Base-by-base conservation (phyloP, 1,284 basidiomycete genomes). In the Fomitiporia mediterranea region DNA sequence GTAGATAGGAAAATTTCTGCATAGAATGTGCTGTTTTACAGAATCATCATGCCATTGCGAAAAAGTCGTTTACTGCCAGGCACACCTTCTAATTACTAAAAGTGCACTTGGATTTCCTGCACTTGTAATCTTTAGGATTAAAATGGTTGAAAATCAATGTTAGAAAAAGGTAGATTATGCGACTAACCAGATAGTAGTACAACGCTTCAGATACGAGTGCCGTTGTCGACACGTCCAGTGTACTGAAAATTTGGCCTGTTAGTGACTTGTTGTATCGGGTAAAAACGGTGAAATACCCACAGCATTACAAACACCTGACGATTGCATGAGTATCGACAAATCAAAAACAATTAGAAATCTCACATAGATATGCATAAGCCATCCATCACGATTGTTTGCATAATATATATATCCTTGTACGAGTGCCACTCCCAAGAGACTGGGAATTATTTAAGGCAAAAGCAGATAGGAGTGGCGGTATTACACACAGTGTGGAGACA, bases 401-500 rank as follows among this genome's bases (percentile, higher is more conserved):
- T 46, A 46, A 4, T 46, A 46, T 13, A 46, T 6, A 15, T 46
- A 46, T 17, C 21, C 44, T 46, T 46, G 44, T 7, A 46, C 44
- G 19, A 46, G 44, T 9, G 44, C 27, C 4, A 25, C 44, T 13
- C 44, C 44, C 27, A 46, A 28, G 17, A 46, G 25, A 15, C 44
- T 46, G 27, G 15, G 15, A 15, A 13, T 13, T 17, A 6, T 15
- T 15, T 46, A n/a, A 46, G 4, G 25, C 30, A 25, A 13, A 28
- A 4, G 25, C 3, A 28, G 7, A 15, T 13, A 46, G 6, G 8
- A n/a, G 15, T 8, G 7, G 25, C 15, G 27, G 6, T 11, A 28
- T 46, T n/a, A 46, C 44, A n/a, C 44, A 46, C 44, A 46, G 25
- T 11, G 25, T 46, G 27, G 44, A 46, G 44, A 46, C 15, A 6